Percentiles rank a stretch among this genome's conserved stretches.
phyloP scores from a whole-genome alignment of 2,329 filamentous ascomycete species.

The Chaetothyriales sp. region DNA sequence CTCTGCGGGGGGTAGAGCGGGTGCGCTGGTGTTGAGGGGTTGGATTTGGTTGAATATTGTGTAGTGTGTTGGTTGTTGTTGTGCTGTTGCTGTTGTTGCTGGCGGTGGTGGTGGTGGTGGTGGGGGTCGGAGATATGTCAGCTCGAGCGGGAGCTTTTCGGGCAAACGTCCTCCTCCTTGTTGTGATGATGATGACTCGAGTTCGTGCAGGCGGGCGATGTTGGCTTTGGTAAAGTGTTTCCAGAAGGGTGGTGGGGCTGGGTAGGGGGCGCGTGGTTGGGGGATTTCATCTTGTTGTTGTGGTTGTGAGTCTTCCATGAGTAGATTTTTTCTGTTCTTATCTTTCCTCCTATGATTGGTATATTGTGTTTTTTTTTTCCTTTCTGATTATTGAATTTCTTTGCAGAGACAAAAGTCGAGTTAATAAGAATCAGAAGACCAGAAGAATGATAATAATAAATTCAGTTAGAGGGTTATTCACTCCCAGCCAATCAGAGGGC shows the following conservation, averaged over 20 bases:
- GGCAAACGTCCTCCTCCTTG: conserved; percentile 20
- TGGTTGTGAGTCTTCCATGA: not conserved
- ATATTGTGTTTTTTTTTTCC: no score
- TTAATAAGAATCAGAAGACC: no score
- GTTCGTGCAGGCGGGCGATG: conserved; percentile 41
- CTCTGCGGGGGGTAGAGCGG: conserved; percentile 31
- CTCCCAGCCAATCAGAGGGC: no score
- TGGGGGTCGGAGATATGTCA: conserved; percentile 69
- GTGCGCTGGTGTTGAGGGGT: conserved; percentile 31
- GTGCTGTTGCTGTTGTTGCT: conserved; percentile 9
- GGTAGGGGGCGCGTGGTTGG: conserved; percentile 51
- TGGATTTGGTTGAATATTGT: conserved; percentile 66
- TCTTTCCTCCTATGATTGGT: not conserved
- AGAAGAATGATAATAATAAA: no score
- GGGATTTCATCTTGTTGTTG: conserved; percentile 19
- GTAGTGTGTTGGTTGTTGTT: conserved; percentile 35
- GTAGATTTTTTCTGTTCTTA: no score
- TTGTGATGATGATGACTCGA: conserved; percentile 25
- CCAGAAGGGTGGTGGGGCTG: conserved; percentile 81
- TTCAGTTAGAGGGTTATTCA: not conserved
- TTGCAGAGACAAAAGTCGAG: no score
- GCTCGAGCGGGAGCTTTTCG: conserved; percentile 47
- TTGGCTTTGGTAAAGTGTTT: conserved; percentile 71
- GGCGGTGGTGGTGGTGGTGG: conserved; percentile 47
- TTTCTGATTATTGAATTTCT: no score